These are phyloP conservation scores for Euclidium syriacum DNA, from an alignment of 345 rosid genomes.

Conservation along the genomic window DNA sequence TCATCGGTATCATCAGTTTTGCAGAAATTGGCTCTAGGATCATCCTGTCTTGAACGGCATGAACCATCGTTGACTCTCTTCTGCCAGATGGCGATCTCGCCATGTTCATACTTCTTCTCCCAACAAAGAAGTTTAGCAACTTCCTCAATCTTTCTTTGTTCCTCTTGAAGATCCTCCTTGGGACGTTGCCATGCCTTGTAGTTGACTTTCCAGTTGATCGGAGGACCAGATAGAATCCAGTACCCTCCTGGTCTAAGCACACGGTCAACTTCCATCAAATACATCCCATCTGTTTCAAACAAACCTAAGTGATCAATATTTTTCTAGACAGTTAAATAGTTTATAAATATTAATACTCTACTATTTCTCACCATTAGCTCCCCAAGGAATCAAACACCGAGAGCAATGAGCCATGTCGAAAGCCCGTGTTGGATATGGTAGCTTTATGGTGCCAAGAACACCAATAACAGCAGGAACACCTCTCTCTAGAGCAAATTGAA, in stretches of 20 bases:
- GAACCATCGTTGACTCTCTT: conserved; percentile 62
- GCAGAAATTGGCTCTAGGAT: conserved; percentile 65
- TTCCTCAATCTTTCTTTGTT: conserved; percentile 85
- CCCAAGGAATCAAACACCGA: conserved; percentile 98
- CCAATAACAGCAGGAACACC: conserved; percentile 99
- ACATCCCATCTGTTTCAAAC: conserved; percentile 66
- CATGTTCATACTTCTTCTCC: conserved; percentile 88
- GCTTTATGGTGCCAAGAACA: conserved; percentile 87
- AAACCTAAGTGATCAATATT: background rate
- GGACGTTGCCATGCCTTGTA: conserved; percentile 97
- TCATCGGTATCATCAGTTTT: conserved; percentile 63
- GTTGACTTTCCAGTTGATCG: conserved; percentile 84
- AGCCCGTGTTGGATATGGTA: conserved; percentile 89
- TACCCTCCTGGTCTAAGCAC: conserved; percentile 98
- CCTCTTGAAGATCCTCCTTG: conserved; percentile 83
- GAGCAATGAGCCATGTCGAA: conserved; percentile 99
- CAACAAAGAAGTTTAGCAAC: conserved; percentile 87
- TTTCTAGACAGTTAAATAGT: background rate
- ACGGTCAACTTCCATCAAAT: conserved; percentile 93
- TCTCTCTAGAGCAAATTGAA: conserved; percentile 97
- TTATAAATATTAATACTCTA: background rate
- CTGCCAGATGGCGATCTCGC: conserved; percentile 94
- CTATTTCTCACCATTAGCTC: conserved; percentile 66
- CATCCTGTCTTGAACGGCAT: conserved; percentile 59
- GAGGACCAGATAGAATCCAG: conserved; percentile 98